phyloP scores from a whole-genome alignment of 768 basidiomycete genomes.

The Boletus pseudo-olivaceus region DNA sequence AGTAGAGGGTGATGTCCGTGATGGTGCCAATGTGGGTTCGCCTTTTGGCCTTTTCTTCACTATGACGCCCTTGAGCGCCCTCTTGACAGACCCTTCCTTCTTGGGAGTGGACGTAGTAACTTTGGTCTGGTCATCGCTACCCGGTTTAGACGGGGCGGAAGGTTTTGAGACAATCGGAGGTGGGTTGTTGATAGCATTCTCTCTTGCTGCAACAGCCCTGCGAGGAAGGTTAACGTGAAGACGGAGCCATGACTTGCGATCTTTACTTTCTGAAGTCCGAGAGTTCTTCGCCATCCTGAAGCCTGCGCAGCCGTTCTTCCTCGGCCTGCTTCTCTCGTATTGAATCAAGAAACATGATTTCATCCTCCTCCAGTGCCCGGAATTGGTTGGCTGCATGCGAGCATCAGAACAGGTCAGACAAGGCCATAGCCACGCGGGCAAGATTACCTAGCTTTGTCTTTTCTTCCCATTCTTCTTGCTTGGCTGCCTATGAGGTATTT shows the following conservation, averaged over 20 bases:
- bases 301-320: constrained; percentile 72
- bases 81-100: constrained; percentile 56
- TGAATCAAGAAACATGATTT: constrained; percentile 85
- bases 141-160: constrained; percentile 31
- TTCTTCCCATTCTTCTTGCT: constrained; percentile 93
- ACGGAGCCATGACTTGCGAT: neutral
- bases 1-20: constrained; percentile 14
- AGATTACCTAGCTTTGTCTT: constrained; percentile 66
- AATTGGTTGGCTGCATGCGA: constrained; percentile 71
- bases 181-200: constrained; percentile 44
- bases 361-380: constrained; percentile 85
- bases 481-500: constrained; percentile 55
- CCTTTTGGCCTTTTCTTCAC: constrained; percentile 71
- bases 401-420: constrained; percentile 7
- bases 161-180: constrained; percentile 30
- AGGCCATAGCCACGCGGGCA: constrained; percentile 1
- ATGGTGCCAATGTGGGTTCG: constrained; percentile 16
- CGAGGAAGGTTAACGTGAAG: constrained; percentile 10
- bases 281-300: constrained; percentile 76
- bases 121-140: constrained; percentile 26
- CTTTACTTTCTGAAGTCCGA: constrained; percentile 73
- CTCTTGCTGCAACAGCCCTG: constrained; percentile 72
- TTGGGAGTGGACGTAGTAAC: constrained; percentile 37
- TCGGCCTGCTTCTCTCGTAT: constrained; percentile 70
- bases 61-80: constrained; percentile 71